Evolutionary conservation across 2,329 filamentous ascomycete genomes (phyloP), one percentile per base, ranked within the genome.

Genomic region (Alternaria arborescens): DNA sequence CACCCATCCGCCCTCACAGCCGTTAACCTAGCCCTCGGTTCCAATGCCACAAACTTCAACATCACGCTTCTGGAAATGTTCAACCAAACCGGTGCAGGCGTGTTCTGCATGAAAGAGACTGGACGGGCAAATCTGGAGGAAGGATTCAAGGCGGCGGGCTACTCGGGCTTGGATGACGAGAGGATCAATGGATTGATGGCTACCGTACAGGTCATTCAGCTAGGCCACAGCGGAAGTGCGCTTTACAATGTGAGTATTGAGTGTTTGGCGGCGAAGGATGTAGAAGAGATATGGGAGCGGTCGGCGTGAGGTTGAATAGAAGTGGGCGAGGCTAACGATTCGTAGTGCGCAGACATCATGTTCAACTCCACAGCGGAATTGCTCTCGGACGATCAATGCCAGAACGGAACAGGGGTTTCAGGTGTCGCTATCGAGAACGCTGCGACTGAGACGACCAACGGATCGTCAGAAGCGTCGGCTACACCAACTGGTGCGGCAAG

Each of bases 41-140:
- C 64, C 42, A 77, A 77, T 51, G 78, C 79, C 5, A 79, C 81
- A 16, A 70, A 72, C 55, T 82, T 83, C 75, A 83, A 84, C 67
- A 80, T 83, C 64, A 74, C 72, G 16, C 74, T 84, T 16, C 72
- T 82, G 4, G 68, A 73, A 18, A 69, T 73, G 42, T 82, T 83
- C 71, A 84, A 84, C 67, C 81, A 83, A 70, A 84, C 82, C 0
- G 79, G 79, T n/a, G 79, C 80, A 12, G 82, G 82, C 5, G 78
- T 80, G 0, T 80, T 83, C 52, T 84, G 82, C 64, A 71, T 83
- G 11, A 77, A 79, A 11, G 76, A 80, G 38, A 67, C 80, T 11
- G 60, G 72, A 11, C 50, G 72, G 53, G 50, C 64, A 5, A 65
- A 66, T 11, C 61, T 78, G 11, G 73, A 68, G 20, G 69, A 46